Evolutionary conservation across 805 yeast genomes (phyloP).

Genomic region (Candida koratica): DNA sequence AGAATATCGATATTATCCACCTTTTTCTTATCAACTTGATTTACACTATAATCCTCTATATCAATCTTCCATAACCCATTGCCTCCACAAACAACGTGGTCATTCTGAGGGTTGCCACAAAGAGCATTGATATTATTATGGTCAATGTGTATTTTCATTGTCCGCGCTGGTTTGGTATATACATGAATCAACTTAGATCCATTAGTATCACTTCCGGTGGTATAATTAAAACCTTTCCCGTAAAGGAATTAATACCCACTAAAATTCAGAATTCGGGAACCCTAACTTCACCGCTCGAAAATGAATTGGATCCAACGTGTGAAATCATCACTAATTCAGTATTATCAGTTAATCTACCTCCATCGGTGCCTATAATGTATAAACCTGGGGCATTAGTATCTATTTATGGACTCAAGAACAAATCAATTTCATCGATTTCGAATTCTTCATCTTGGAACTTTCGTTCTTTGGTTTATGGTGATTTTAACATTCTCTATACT

Average conservation of each 20-base stretch:
- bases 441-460: conserved; percentile 4
- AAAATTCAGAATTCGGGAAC: not conserved
- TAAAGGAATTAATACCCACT: not conserved
- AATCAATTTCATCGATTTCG: conserved; percentile 35
- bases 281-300: not conserved
- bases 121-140: conserved; percentile 3
- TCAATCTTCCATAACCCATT: conserved; percentile 4
- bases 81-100: conserved; percentile 6
- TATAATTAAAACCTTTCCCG: conserved; percentile 2
- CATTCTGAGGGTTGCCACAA: conserved; percentile 1
- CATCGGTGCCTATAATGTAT: conserved; percentile 53
- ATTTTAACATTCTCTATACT: conserved; percentile 44
- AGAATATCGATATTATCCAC: conserved; percentile 1
- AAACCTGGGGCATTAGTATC: conserved; percentile 49
- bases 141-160: conserved; percentile 7
- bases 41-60: not conserved
- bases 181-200: conserved; percentile 5
- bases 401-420: conserved; percentile 32
- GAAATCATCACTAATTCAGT: conserved; percentile 24
- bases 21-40: not conserved
- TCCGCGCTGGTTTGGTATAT: not conserved
- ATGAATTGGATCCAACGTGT: not conserved
- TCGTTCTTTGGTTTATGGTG: conserved; percentile 35
- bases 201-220: conserved; percentile 6
- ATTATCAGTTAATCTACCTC: conserved; percentile 49